These are phyloP conservation scores for Striga hermonthica DNA, from an alignment of 305 asterid genomes.

Conservation along the genomic window DNA sequence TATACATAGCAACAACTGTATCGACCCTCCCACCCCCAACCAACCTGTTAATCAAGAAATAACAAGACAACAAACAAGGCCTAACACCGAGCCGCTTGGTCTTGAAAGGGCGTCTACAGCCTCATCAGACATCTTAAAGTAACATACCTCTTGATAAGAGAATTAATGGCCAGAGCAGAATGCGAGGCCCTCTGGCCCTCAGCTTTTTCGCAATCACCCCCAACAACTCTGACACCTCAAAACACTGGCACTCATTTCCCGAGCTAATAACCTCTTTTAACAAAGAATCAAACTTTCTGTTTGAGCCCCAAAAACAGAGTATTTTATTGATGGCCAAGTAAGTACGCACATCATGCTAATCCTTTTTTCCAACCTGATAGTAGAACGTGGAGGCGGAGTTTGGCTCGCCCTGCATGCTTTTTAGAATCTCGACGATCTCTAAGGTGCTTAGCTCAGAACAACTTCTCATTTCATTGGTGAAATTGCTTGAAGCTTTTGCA, in stretches of 20 bases:
- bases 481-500: slow-evolving; percentile 5
- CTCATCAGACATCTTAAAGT: slow-evolving; percentile 67
- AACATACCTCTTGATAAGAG: slow-evolving; percentile 56
- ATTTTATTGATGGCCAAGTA: slow-evolving; percentile 60
- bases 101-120: slow-evolving; percentile 50
- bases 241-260: slow-evolving; percentile 36
- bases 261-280: slow-evolving; percentile 45
- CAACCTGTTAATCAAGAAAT: slow-evolving; percentile 63
- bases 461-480: background rate
- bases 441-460: slow-evolving; percentile 34
- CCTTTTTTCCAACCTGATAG: slow-evolving; percentile 40
- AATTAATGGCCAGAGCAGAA: slow-evolving; percentile 56
- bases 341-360: slow-evolving; percentile 47
- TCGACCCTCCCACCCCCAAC: slow-evolving; percentile 53
- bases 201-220: slow-evolving; percentile 56
- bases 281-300: slow-evolving; percentile 47
- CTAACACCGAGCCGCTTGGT: slow-evolving; percentile 47
- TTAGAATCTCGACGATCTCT: slow-evolving; percentile 52
- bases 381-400: slow-evolving; percentile 47
- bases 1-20: slow-evolving; percentile 48
- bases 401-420: slow-evolving; percentile 50
- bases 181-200: slow-evolving; percentile 40
- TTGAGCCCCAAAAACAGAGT: slow-evolving; percentile 57
- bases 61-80: slow-evolving; percentile 52
- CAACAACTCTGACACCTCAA: slow-evolving; percentile 52